These are phyloP conservation scores for Trichopus zeylanicus DNA, from an alignment of 116 monocot genomes.

Conservation along the genomic window DNA sequence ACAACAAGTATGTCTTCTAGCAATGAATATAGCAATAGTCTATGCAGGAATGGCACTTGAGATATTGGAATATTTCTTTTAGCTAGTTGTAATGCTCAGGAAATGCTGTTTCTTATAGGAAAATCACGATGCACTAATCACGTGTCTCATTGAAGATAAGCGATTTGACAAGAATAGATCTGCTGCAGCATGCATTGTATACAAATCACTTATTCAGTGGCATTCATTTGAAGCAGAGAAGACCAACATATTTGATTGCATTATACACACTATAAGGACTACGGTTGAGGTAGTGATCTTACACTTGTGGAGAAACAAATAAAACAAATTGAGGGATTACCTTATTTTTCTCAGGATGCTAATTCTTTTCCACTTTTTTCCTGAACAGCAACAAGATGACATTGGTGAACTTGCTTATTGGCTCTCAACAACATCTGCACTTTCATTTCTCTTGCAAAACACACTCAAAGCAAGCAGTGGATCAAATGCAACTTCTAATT, in stretches of 20 bases:
- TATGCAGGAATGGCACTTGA: too few relatives aligned
- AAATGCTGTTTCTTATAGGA: slow-evolving; percentile 41
- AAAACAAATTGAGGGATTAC: neutral
- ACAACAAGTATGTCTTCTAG: slow-evolving; percentile 56
- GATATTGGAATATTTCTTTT: neutral
- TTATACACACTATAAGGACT: slow-evolving; percentile 84
- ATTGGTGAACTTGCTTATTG: slow-evolving; percentile 80
- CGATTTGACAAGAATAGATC: slow-evolving; percentile 72
- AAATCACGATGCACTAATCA: slow-evolving; percentile 89
- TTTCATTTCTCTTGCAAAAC: slow-evolving; percentile 80
- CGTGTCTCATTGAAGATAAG: slow-evolving; percentile 77
- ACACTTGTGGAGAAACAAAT: neutral
- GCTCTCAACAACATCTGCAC: slow-evolving; percentile 84
- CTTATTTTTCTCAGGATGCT: neutral
- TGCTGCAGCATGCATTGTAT: slow-evolving; percentile 72
- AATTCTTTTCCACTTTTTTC: neutral
- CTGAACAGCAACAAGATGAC: slow-evolving; percentile 51
- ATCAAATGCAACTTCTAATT: slow-evolving; percentile 30
- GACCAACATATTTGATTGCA: slow-evolving; percentile 94
- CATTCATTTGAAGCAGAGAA: slow-evolving; percentile 94
- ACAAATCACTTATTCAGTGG: slow-evolving; percentile 92
- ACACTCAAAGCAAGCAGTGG: slow-evolving; percentile 73
- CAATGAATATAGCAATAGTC: neutral
- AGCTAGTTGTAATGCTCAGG: neutral
- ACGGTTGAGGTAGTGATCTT: slow-evolving; percentile 60